phyloP scores from a whole-genome alignment of 805 yeast species.

The Candida rishiriensis region DNA sequence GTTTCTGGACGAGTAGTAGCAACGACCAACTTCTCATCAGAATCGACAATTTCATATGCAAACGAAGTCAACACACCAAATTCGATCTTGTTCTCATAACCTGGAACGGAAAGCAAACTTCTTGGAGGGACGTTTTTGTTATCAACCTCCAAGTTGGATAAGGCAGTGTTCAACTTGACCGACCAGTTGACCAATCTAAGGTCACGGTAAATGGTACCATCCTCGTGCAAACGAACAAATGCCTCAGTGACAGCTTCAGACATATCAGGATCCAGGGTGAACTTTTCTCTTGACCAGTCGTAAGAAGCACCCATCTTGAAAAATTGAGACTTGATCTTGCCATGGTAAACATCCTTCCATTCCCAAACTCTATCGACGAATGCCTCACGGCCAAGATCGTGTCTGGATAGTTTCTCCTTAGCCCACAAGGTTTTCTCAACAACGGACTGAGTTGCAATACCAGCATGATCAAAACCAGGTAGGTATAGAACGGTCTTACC shows the following conservation, averaged over 20 bases:
- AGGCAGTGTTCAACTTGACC: constrained; percentile 87
- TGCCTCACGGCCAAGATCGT: constrained; percentile 90
- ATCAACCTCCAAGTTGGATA: constrained; percentile 94
- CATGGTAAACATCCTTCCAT: constrained; percentile 94
- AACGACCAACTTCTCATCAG: constrained; percentile 82
- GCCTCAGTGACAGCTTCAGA: constrained; percentile 84
- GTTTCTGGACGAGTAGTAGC: constrained; percentile 99
- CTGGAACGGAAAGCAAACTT: constrained; percentile 80
- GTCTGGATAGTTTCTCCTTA: constrained; percentile 82
- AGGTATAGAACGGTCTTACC: constrained; percentile 90
- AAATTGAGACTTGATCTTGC: constrained; percentile 79
- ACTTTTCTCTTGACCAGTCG: constrained; percentile 93
- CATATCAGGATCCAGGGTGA: constrained; percentile 79
- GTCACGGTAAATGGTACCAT: constrained; percentile 93
- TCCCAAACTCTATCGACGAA: constrained; percentile 91
- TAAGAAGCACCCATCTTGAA: constrained; percentile 91
- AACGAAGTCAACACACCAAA: constrained; percentile 97
- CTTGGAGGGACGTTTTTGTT: constrained; percentile 84
- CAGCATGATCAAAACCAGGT: constrained; percentile 99
- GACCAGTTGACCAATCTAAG: constrained; percentile 95
- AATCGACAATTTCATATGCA: constrained; percentile 81
- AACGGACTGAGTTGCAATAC: constrained; percentile 97
- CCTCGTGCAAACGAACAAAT: constrained; percentile 86
- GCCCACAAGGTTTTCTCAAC: constrained; percentile 96
- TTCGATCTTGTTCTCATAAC: constrained; percentile 84